These are phyloP conservation scores for Arthroderma sp. DNA, from an alignment of 2,329 filamentous ascomycete species.

Conservation along the genomic window DNA sequence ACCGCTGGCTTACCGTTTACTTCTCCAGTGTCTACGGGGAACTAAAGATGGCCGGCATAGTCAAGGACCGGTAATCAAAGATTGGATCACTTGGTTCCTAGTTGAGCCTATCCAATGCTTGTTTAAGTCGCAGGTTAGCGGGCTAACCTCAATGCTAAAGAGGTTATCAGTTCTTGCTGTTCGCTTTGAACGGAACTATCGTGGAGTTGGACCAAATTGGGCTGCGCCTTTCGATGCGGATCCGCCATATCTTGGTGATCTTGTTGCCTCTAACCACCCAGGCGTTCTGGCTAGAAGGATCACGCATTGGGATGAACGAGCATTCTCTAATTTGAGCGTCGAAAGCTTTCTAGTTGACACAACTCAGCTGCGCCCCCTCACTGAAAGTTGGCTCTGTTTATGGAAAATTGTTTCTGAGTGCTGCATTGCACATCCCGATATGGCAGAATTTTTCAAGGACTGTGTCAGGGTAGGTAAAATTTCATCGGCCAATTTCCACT, in stretches of 20 bases:
- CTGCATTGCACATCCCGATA: conserved; percentile 23
- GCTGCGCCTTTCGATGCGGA: conserved; percentile 19
- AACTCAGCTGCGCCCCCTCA: conserved; percentile 12
- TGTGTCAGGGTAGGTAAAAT: conserved; percentile 19
- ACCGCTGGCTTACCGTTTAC: conserved; percentile 26
- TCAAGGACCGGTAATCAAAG: conserved; percentile 9
- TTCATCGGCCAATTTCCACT: background rate
- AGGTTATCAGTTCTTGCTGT: conserved; percentile 23
- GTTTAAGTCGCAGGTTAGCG: conserved; percentile 20
- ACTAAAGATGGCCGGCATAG: conserved; percentile 3
- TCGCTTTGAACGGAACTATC: conserved; percentile 23
- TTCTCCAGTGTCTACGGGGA: conserved; percentile 18
- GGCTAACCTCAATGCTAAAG: conserved; percentile 22
- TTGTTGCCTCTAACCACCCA: conserved; percentile 20
- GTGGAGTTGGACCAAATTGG: conserved; percentile 23
- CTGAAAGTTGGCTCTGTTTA: conserved; percentile 20
- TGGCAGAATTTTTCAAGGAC: conserved; percentile 20
- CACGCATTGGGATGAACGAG: conserved; percentile 17
- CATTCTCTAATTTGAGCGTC: conserved; percentile 18
- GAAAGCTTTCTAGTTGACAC: conserved; percentile 16
- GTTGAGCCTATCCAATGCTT: conserved; percentile 25
- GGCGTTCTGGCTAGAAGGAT: conserved; percentile 21
- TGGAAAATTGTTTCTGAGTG: conserved; percentile 25
- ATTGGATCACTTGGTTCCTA: conserved; percentile 23
- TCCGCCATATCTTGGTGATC: conserved; percentile 22